Percentiles rank a stretch among this genome's conserved stretches.
Evolutionary conservation across 257 asterid species (phyloP).

Genomic region (Knoxia roxburghii): DNA sequence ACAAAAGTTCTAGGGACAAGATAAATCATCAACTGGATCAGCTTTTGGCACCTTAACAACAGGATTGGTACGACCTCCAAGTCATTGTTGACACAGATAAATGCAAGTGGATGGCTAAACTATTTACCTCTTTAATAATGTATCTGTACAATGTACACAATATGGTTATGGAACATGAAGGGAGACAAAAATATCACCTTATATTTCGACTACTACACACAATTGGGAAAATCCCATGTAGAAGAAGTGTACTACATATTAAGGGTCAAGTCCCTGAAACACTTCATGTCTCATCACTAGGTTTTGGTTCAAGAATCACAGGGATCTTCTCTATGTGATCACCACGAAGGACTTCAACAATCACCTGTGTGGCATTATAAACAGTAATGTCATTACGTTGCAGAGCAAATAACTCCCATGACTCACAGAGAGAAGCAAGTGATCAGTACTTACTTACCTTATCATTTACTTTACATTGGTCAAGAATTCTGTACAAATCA

Average conservation of each 20-base stretch:
- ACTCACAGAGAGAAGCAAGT: neutral
- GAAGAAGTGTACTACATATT: neutral
- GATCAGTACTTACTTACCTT: slow-evolving; percentile 39
- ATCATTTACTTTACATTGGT: slow-evolving; percentile 92
- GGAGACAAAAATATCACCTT: neutral
- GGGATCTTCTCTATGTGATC: slow-evolving; percentile 89
- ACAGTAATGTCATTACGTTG: neutral
- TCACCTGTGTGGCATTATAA: slow-evolving; percentile 39
- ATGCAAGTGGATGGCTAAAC: neutral
- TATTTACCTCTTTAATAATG: neutral
- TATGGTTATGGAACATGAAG: neutral
- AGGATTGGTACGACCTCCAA: neutral
- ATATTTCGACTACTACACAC: slow-evolving; percentile 18
- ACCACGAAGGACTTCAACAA: slow-evolving; percentile 88
- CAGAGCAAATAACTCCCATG: neutral
- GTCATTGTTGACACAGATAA: neutral
- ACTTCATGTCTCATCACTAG: slow-evolving; percentile 64
- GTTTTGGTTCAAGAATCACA: slow-evolving; percentile 85
- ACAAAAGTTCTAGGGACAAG: too few species aligned
- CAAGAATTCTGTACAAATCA: slow-evolving; percentile 92
- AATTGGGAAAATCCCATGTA: slow-evolving; percentile 2
- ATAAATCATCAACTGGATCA: neutral
- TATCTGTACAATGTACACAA: slow-evolving; percentile 4
- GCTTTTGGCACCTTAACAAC: neutral
- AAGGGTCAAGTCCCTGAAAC: neutral